Percentiles rank a stretch among this genome's conserved stretches.
These are phyloP conservation scores for Gaertneriomyces sp. DNA, from an alignment of 192 early-diverging fungal species.

Conservation along the genomic window DNA sequence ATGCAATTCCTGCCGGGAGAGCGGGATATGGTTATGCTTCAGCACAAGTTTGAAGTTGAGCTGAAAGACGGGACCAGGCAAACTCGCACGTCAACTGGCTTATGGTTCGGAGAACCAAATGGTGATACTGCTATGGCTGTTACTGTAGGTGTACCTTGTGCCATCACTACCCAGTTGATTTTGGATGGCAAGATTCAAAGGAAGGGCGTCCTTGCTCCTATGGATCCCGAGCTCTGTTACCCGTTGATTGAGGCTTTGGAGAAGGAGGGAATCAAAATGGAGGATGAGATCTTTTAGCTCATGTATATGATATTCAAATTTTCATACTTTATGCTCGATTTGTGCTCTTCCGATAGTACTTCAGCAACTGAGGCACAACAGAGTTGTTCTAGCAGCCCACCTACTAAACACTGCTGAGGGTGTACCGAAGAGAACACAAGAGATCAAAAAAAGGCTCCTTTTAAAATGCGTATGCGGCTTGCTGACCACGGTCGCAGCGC, in stretches of 20 bases:
- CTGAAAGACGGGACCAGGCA: slow-evolving; percentile 74
- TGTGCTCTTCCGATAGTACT: too few relatives aligned
- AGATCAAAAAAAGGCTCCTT: too few relatives aligned
- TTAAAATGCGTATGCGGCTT: too few relatives aligned
- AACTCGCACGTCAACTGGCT: slow-evolving; percentile 65
- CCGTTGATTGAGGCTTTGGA: slow-evolving; percentile 41
- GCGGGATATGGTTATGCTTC: slow-evolving; percentile 96
- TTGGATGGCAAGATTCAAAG: slow-evolving; percentile 50
- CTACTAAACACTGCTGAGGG: too few relatives aligned
- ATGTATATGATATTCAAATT: neutral
- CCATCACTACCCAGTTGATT: slow-evolving; percentile 55
- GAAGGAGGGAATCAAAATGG: slow-evolving; percentile 42
- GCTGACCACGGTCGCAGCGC: too few relatives aligned
- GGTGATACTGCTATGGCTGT: slow-evolving; percentile 58
- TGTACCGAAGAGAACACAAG: too few relatives aligned
- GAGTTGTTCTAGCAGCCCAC: too few relatives aligned
- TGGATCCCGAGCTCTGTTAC: slow-evolving; percentile 38
- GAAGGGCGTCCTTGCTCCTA: slow-evolving; percentile 46
- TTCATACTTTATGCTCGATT: too few relatives aligned
- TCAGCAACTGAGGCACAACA: too few relatives aligned
- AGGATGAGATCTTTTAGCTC: slow-evolving; percentile 34
- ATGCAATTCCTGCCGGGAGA: slow-evolving; percentile 91
- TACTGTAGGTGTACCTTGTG: slow-evolving; percentile 60
- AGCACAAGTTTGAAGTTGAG: slow-evolving; percentile 95
- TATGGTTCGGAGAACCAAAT: slow-evolving; percentile 53